A percentile compares a stretch with the other conserved stretches of the same genome.
phyloP scores from a whole-genome alignment of 352 stramenopile genomes.

The Phytophthora rubi region DNA sequence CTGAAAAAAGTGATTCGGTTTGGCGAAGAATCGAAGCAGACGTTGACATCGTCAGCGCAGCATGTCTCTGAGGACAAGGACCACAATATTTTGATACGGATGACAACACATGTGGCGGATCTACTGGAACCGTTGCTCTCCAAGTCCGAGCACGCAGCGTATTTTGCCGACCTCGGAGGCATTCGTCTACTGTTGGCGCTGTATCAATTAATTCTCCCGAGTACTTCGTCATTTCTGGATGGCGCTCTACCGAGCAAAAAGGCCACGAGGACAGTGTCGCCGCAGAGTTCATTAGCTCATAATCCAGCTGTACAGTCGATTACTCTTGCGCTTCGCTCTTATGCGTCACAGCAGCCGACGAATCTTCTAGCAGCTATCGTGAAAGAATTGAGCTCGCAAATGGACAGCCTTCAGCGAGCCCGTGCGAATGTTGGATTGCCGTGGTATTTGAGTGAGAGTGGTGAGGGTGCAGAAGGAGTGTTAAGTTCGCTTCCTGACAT shows the following conservation, averaged over 20 bases:
- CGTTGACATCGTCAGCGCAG: slow-evolving; percentile 6
- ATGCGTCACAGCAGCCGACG: slow-evolving; percentile 88
- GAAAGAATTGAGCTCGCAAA: slow-evolving; percentile 60
- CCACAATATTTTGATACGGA: slow-evolving; percentile 59
- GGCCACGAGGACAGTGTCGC: slow-evolving; percentile 5
- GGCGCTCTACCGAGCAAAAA: slow-evolving; percentile 44
- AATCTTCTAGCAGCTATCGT: slow-evolving; percentile 77
- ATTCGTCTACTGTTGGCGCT: slow-evolving; percentile 90
- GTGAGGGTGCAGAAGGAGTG: slow-evolving; percentile 62
- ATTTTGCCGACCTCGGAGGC: slow-evolving; percentile 92
- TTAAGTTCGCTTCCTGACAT: slow-evolving; percentile 69
- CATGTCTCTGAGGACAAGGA: slow-evolving; percentile 27
- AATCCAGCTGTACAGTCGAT: slow-evolving; percentile 91
- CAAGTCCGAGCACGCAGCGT: slow-evolving; percentile 92
- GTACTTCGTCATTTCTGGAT: slow-evolving; percentile 79
- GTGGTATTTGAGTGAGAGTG: slow-evolving; percentile 52
- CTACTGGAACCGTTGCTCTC: slow-evolving; percentile 95
- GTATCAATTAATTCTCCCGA: slow-evolving; percentile 89
- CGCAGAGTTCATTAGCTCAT: slow-evolving; percentile 57
- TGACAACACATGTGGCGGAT: slow-evolving; percentile 89
- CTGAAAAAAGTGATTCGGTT: slow-evolving; percentile 92
- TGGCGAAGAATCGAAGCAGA: slow-evolving; percentile 53
- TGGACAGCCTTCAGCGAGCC: slow-evolving; percentile 52
- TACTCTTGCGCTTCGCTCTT: slow-evolving; percentile 87
- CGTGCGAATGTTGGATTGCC: slow-evolving; percentile 49